Evolutionary conservation across 768 basidiomycete genomes (phyloP).

Genomic region (Leccinellum rugosiceps): DNA sequence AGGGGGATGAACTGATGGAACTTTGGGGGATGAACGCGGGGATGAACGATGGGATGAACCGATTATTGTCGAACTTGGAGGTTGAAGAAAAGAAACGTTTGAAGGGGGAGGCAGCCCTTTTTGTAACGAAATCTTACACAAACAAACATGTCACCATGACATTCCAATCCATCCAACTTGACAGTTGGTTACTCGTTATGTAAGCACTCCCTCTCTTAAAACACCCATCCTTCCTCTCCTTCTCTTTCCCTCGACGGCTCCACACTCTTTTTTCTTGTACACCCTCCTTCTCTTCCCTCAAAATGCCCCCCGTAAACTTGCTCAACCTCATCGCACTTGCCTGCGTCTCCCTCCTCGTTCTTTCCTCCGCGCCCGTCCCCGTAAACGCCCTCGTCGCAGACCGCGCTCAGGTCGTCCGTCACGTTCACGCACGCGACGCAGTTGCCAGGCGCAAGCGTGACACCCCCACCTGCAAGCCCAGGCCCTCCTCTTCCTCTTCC

Average conservation of each 20-base stretch:
- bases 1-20: constrained; percentile 51
- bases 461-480: constrained; percentile 51
- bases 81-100: constrained; percentile 54
- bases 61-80: constrained; percentile 75
- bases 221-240: neutral
- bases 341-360: constrained; percentile 53
- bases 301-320: constrained; percentile 48
- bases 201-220: too few relatives aligned
- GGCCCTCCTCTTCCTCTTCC: constrained; percentile 35
- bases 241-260: constrained; percentile 12
- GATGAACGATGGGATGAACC: constrained; percentile 45
- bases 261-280: neutral
- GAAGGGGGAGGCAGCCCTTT: constrained; percentile 32
- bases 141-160: constrained; percentile 15
- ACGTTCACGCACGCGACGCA: constrained; percentile 42
- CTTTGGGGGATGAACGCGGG: constrained; percentile 43
- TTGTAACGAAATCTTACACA: constrained; percentile 34
- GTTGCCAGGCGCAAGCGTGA: constrained; percentile 50
- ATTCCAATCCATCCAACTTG: too few relatives aligned
- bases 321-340: constrained; percentile 58
- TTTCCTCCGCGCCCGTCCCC: constrained; percentile 44
- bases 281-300: constrained; percentile 9
- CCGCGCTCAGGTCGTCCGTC: constrained; percentile 41
- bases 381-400: constrained; percentile 52
- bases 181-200: neutral